phyloP scores from a whole-genome alignment of 2,329 filamentous ascomycete genomes.

The Cryphonectria carpinicola region DNA sequence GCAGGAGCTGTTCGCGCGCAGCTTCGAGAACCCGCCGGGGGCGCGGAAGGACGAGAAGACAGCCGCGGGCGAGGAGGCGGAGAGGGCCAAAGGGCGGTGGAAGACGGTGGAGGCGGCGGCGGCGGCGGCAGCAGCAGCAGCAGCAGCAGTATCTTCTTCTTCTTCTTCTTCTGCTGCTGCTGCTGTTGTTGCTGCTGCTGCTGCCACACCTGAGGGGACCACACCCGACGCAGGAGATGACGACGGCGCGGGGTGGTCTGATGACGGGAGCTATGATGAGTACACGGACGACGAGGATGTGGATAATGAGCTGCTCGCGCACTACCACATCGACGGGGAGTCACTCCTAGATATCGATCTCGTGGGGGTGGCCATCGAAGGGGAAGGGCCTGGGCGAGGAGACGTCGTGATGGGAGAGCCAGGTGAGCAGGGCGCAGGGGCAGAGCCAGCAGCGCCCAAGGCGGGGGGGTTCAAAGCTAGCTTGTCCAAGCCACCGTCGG shows the following conservation, averaged over 20 bases:
- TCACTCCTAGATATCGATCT: slow-evolving; percentile 53
- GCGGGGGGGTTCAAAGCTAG: slow-evolving; percentile 33
- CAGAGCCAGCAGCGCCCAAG: slow-evolving; percentile 33
- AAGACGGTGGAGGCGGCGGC: slow-evolving; percentile 52
- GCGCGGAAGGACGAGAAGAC: slow-evolving; percentile 43
- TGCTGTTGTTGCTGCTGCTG: slow-evolving; percentile 32
- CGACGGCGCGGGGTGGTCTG: slow-evolving; percentile 28
- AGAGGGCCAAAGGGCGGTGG: slow-evolving; percentile 49
- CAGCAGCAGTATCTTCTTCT: no score
- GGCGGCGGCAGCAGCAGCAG: slow-evolving; percentile 31
- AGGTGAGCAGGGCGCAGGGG: slow-evolving; percentile 24
- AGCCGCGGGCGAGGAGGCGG: slow-evolving; percentile 40
- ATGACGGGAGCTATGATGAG: slow-evolving; percentile 37
- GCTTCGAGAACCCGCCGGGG: slow-evolving; percentile 72
- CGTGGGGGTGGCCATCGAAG: slow-evolving; percentile 47
- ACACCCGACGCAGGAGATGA: slow-evolving; percentile 17
- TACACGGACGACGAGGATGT: slow-evolving; percentile 52
- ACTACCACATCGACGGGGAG: slow-evolving; percentile 49
- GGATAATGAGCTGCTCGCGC: slow-evolving; percentile 51
- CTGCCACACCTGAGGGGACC: slow-evolving; percentile 20
- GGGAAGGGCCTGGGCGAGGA: slow-evolving; percentile 37
- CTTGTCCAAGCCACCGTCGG: slow-evolving; percentile 35
- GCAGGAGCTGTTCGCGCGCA: slow-evolving; percentile 70
- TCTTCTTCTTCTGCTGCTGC: no score
- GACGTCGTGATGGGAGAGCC: slow-evolving; percentile 23